These are phyloP conservation scores for Yamadazyma trypodendri DNA, from an alignment of 1,139 yeast species.

Conservation along the genomic window DNA sequence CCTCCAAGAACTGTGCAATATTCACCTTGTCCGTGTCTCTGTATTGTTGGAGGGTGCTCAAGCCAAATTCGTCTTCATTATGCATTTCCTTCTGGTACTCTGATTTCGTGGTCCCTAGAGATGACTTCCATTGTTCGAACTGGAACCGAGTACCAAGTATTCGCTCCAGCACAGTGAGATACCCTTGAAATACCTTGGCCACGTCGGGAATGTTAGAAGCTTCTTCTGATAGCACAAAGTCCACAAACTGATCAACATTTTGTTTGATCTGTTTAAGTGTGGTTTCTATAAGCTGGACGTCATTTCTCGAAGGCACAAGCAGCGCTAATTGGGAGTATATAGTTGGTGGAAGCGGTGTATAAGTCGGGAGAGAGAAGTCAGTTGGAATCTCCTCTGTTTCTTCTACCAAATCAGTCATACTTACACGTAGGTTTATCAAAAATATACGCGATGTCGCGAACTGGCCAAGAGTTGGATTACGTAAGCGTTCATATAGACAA, in stretches of 20 bases:
- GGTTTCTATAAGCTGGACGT: neutral
- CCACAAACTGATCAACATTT: constrained; percentile 11
- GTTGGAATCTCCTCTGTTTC: constrained; percentile 3
- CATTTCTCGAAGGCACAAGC: constrained; percentile 8
- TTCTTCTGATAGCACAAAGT: constrained; percentile 13
- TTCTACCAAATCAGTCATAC: neutral
- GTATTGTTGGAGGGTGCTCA: constrained; percentile 22
- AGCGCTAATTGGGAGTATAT: neutral
- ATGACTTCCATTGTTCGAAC: constrained; percentile 10
- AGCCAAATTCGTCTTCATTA: constrained; percentile 20
- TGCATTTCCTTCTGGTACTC: constrained; percentile 9
- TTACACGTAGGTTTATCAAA: neutral
- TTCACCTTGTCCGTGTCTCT: constrained; percentile 11
- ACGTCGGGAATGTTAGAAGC: constrained; percentile 5
- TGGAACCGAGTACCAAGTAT: constrained; percentile 5
- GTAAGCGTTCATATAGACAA: too few relatives aligned
- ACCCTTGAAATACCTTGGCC: constrained; percentile 5
- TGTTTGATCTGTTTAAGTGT: constrained; percentile 6
- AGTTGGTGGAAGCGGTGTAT: constrained; percentile 4
- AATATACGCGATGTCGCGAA: too few relatives aligned
- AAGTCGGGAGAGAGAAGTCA: constrained; percentile 6
- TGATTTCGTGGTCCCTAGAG: constrained; percentile 2
- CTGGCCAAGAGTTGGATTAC: too few relatives aligned
- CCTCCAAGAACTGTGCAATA: constrained; percentile 10
- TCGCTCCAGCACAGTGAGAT: constrained; percentile 2